Conservation (phyloP, 257 asterid genomes). For the Linaria vulgaris region DNA sequence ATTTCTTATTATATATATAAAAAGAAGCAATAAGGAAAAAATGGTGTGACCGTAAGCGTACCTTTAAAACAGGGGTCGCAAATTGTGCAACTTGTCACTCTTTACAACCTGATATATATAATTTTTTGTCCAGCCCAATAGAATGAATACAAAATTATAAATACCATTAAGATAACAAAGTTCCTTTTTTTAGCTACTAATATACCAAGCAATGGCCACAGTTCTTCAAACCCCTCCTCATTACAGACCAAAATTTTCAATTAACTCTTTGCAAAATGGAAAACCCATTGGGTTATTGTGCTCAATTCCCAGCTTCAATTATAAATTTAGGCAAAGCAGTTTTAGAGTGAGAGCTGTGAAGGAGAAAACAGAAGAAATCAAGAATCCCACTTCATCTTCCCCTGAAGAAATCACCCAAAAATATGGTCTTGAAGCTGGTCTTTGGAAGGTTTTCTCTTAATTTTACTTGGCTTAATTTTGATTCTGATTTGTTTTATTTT, state of each 20-base stretch:
- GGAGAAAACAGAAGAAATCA: constrained; percentile 72
- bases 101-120: constrained; percentile 31
- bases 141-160: constrained; percentile 9
- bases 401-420: constrained; percentile 80
- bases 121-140: constrained; percentile 25
- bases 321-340: constrained; percentile 17
- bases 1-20: no score
- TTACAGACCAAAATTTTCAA: constrained; percentile 23
- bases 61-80: constrained; percentile 25
- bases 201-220: constrained; percentile 64
- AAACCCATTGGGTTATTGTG: constrained; percentile 21
- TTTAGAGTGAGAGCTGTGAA: constrained; percentile 66
- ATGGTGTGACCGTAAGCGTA: no score
- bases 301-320: constrained; percentile 23
- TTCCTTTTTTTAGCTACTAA: neutral
- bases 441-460: constrained; percentile 70
- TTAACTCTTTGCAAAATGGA: constrained; percentile 17
- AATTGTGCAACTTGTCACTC: constrained; percentile 46
- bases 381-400: constrained; percentile 39
- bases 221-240: constrained; percentile 45
- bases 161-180: constrained; percentile 23
- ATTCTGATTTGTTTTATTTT: neutral
- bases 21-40: no score
- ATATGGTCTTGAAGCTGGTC: constrained; percentile 95
- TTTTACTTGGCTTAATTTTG: neutral